Conservation (phyloP, 2,329 filamentous ascomycete species). For the Xylaria sp. region DNA sequence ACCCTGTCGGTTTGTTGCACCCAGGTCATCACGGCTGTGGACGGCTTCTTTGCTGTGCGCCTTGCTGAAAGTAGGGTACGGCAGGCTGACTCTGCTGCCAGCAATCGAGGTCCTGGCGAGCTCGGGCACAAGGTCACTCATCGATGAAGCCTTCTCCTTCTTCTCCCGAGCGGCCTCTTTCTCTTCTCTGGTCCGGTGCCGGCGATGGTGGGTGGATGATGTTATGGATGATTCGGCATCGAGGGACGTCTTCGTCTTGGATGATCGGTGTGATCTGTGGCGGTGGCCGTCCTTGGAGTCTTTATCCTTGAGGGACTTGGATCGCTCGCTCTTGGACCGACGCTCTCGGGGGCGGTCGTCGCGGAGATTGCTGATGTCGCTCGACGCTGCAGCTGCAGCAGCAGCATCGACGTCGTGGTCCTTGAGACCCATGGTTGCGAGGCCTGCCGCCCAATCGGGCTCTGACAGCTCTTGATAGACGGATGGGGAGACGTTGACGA, state of each 20-base stretch:
- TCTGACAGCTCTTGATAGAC: slow-evolving; percentile 41
- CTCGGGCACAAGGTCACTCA: slow-evolving; percentile 50
- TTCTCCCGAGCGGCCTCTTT: slow-evolving; percentile 47
- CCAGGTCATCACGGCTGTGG: slow-evolving; percentile 67
- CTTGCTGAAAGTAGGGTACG: slow-evolving; percentile 63
- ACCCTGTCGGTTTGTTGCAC: slow-evolving; percentile 43
- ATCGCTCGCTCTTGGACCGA: slow-evolving; percentile 41
- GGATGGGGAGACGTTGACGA: slow-evolving; percentile 36
- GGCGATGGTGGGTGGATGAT: slow-evolving; percentile 44
- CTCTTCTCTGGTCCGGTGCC: slow-evolving; percentile 49
- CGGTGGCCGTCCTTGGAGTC: slow-evolving; percentile 42
- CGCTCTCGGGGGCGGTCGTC: slow-evolving; percentile 45
- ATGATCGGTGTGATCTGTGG: slow-evolving; percentile 46
- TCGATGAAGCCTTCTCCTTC: slow-evolving; percentile 46
- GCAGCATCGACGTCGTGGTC: slow-evolving; percentile 43
- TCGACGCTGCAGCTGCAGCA: slow-evolving; percentile 32
- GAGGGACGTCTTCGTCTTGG: slow-evolving; percentile 43
- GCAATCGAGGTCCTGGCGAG: slow-evolving; percentile 42
- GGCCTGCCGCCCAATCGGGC: slow-evolving; percentile 49
- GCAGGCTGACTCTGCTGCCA: slow-evolving; percentile 49
- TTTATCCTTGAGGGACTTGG: slow-evolving; percentile 41
- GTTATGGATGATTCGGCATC: slow-evolving; percentile 47
- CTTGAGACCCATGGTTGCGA: slow-evolving; percentile 47
- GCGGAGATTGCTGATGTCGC: slow-evolving; percentile 33
- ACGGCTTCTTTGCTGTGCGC: slow-evolving; percentile 91